A percentile compares a stretch with the other conserved stretches of the same genome.
These are phyloP conservation scores for Eucalyptus cladocalyx DNA, from an alignment of 345 rosid genomes.

Conservation along the genomic window DNA sequence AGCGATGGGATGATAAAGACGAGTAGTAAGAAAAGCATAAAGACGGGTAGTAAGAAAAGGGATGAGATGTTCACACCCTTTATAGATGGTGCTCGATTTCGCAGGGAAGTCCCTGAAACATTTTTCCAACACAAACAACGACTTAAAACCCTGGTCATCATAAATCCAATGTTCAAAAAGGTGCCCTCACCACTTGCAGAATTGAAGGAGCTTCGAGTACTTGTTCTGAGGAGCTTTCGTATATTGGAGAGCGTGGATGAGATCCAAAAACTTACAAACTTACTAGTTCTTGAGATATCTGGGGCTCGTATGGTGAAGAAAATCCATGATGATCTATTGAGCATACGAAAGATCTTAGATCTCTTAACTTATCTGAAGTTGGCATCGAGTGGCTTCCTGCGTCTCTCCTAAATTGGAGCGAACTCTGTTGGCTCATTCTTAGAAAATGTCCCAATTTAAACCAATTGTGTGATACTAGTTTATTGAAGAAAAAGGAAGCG, in stretches of 20 bases:
- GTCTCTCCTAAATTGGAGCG: too few species aligned
- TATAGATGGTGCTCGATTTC: not conserved
- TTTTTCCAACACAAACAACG: too few species aligned
- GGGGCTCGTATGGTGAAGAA: not conserved
- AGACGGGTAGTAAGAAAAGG: constrained; percentile 6
- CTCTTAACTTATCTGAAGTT: not conserved
- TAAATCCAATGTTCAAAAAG: not conserved
- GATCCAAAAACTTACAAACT: not conserved
- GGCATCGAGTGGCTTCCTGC: too few species aligned
- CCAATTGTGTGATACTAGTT: too few species aligned
- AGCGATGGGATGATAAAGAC: constrained; percentile 44
- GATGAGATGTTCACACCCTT: not conserved
- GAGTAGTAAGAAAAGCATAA: not conserved
- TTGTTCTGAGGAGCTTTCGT: not conserved
- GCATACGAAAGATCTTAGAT: not conserved
- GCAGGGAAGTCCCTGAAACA: not conserved
- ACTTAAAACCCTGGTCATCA: not conserved
- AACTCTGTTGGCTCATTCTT: too few species aligned
- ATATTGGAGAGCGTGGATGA: not conserved
- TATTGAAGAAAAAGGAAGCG: too few species aligned
- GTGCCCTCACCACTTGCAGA: not conserved
- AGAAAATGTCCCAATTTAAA: too few species aligned
- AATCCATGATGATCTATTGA: not conserved
- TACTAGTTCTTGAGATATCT: not conserved
- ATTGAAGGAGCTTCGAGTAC: not conserved